Conservation (phyloP, 305 asterid species). For the Fraxinus velutina region DNA sequence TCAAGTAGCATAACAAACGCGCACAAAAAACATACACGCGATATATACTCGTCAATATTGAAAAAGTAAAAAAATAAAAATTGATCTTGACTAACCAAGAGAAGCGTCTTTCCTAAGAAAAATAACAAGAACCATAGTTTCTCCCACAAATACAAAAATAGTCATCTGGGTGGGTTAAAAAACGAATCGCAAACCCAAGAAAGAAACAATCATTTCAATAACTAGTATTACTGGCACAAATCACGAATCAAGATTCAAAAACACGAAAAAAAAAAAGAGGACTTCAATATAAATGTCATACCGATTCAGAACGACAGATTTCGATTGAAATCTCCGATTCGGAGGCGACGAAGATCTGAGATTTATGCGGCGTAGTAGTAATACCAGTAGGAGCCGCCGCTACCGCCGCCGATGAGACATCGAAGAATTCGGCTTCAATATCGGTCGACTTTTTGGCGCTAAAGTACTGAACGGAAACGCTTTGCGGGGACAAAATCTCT, state of each 20-base stretch:
- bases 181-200: not conserved
- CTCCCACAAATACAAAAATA: not conserved
- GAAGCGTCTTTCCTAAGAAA: not conserved
- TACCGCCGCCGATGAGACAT: conserved; percentile 20
- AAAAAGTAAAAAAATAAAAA: not conserved
- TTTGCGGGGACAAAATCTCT: conserved; percentile 36
- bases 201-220: conserved; percentile 4
- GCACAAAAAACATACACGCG: not conserved
- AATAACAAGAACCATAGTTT: conserved; percentile 11
- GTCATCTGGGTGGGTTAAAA: not conserved
- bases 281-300: conserved; percentile 2
- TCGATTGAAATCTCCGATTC: conserved; percentile 28
- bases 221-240: not conserved
- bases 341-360: conserved; percentile 12
- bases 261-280: not conserved
- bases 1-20: not conserved
- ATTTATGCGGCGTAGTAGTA: conserved; percentile 22
- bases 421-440: conserved; percentile 27
- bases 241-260: not conserved
- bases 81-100: not conserved
- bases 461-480: conserved; percentile 42
- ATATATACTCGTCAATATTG: not conserved
- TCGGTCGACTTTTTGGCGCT: conserved; percentile 23
- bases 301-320: conserved; percentile 50
- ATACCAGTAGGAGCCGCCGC: not conserved